Evolutionary conservation across 1,284 basidiomycete species (phyloP), one percentile per base, ranked within the genome.

Genomic region (Agroathelia rolfsii): DNA sequence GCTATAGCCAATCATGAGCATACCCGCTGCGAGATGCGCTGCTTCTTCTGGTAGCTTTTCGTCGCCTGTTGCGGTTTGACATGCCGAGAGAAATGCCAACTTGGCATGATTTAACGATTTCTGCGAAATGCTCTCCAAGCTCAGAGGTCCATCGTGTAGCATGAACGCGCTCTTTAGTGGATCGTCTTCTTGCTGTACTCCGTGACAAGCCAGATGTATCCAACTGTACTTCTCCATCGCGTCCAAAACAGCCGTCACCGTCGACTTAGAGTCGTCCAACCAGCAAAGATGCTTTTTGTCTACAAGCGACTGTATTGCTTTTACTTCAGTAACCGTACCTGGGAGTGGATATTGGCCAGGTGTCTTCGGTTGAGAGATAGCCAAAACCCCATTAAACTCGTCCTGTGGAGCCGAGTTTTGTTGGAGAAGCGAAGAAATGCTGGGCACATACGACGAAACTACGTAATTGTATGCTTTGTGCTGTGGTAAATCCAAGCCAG

Each of bases 401-500:
- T 2, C 20, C 26, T 3, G n/a, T 8, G 14, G 12, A 11, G 18
- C 18, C 1, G 17, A 12, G 16, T 17, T 27, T 9, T 21, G 17
- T 8, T 24, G n/a, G 10, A 44, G 28, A 9, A 50, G 32, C 10
- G 44, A 40, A 10, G 28, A 35, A 6, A 53, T 29, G 3, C 43
- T 47, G 6, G 48, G 47, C 3, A 45, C 48, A 34, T 51, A 51
- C 4, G 49, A 53, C 4, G 46, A 47, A 7, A 46, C 33, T 8
- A 44, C 37, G 27, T 34, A 38, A 27, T 50, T 44, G 7, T 32
- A 41, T 3, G 45, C 19, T 7, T 34, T 36, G n/a, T n/a, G n/a
- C n/a, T n/a, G n/a, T n/a, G n/a, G n/a, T n/a, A n/a, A n/a, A n/a
- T n/a, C n/a, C n/a, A 11, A 15, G 3, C 25, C 23, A 3, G 23